Evolutionary conservation across 225 moss, liverwort and hornwort species (phyloP).

Genomic region (Bryum argenteum): DNA sequence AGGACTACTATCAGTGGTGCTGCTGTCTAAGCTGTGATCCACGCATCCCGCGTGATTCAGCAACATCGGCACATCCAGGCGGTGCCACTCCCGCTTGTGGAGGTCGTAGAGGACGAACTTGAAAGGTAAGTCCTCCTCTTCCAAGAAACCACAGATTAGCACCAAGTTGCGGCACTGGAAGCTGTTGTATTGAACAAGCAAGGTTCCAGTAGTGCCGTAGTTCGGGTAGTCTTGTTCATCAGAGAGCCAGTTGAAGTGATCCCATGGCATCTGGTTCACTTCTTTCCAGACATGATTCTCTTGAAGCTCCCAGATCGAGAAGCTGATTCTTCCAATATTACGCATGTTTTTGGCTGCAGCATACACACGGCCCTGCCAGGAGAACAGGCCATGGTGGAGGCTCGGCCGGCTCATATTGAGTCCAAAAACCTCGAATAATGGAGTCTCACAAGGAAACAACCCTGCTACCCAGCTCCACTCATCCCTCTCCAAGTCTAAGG

Average conservation of each 20-base stretch:
- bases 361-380: conserved; percentile 47
- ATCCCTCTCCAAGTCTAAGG: conserved; percentile 36
- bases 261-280: conserved; percentile 54
- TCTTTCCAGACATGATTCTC: conserved; percentile 45
- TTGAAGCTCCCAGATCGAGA: conserved; percentile 51
- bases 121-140: conserved; percentile 55
- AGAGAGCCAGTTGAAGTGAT: conserved; percentile 58
- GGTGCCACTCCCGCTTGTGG: conserved; percentile 45
- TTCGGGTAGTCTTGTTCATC: conserved; percentile 60
- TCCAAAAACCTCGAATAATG: conserved; percentile 47
- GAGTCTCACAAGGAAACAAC: conserved; percentile 43
- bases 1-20: conserved; percentile 42
- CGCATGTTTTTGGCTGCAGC: conserved; percentile 53
- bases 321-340: conserved; percentile 51
- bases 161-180: conserved; percentile 54
- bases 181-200: conserved; percentile 49
- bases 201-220: conserved; percentile 39
- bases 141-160: conserved; percentile 53
- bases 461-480: conserved; percentile 55
- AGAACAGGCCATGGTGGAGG: conserved; percentile 49
- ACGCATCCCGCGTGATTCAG: conserved; percentile 42
- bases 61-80: conserved; percentile 43
- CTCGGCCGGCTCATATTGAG: conserved; percentile 52
- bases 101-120: conserved; percentile 54
- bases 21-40: conserved; percentile 46